A percentile compares a stretch with the other conserved stretches of the same genome.
Evolutionary conservation across 257 asterid genomes (phyloP).

Genomic region (Solanum sejunctum): DNA sequence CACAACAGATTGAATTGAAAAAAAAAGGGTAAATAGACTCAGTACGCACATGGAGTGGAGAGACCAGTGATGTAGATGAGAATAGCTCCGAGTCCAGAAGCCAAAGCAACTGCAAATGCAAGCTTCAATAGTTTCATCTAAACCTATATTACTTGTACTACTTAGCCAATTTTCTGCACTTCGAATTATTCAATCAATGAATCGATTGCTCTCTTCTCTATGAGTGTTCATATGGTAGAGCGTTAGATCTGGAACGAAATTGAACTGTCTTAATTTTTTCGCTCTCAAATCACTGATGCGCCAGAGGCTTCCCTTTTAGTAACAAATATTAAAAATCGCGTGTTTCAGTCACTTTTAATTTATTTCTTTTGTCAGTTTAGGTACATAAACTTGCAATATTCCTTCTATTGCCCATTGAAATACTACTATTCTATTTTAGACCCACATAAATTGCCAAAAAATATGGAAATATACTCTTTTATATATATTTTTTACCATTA

Average conservation of each 20-base stretch:
- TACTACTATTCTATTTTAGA: neutral
- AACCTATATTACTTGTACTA: neutral
- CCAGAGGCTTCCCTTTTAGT: neutral
- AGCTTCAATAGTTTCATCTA: slow-evolving; percentile 63
- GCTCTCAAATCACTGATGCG: neutral
- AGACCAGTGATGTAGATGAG: slow-evolving; percentile 55
- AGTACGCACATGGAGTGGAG: slow-evolving; percentile 25
- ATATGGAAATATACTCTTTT: neutral
- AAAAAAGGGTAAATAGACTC: neutral
- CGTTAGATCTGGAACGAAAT: neutral
- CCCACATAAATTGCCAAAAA: neutral
- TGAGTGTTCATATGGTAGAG: neutral
- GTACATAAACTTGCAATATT: neutral
- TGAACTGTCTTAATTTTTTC: neutral
- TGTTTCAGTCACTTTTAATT: neutral
- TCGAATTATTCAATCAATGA: neutral
- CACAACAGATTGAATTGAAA: neutral
- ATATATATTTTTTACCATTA: neutral
- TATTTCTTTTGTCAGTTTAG: neutral
- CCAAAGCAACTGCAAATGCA: slow-evolving; percentile 47
- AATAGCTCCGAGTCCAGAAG: slow-evolving; percentile 62
- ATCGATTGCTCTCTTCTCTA: neutral
- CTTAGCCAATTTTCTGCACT: neutral
- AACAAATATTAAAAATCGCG: neutral
- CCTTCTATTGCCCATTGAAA: neutral